Conservation (phyloP, 1,284 basidiomycete genomes). For the Cutaneotrichosporon sp. region DNA sequence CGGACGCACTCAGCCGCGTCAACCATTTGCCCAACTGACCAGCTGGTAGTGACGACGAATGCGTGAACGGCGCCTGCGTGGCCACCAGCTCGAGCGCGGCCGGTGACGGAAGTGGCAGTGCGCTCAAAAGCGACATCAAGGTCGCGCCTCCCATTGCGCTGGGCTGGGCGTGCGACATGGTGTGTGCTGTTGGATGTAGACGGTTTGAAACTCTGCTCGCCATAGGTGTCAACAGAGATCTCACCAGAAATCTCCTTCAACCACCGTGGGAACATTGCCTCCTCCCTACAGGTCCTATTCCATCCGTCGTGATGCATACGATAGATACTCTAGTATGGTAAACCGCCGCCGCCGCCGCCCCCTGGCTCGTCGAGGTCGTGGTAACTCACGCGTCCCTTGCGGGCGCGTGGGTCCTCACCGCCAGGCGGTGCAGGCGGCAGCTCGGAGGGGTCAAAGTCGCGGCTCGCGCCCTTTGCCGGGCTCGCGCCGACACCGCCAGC, state of each 20-base stretch:
- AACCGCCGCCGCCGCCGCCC: constrained; percentile 36
- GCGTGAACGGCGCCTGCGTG: constrained; percentile 26
- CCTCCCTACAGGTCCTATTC: background rate
- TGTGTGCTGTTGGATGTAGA: background rate
- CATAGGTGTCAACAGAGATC: no score
- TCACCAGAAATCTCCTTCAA: background rate
- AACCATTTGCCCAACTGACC: constrained; percentile 30
- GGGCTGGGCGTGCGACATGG: background rate
- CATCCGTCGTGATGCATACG: background rate
- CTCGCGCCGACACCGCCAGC: constrained; percentile 2
- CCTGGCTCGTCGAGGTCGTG: constrained; percentile 43
- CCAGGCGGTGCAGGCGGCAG: constrained; percentile 30
- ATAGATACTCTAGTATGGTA: constrained; percentile 35
- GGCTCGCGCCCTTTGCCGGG: constrained; percentile 8
- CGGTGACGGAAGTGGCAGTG: constrained; percentile 31
- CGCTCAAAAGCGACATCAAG: constrained; percentile 22
- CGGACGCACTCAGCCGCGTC: constrained; percentile 31
- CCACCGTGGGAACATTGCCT: background rate
- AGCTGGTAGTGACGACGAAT: constrained; percentile 28
- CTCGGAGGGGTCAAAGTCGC: constrained; percentile 14
- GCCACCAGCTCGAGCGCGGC: constrained; percentile 27
- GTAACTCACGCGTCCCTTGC: constrained; percentile 42
- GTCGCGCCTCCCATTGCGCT: background rate
- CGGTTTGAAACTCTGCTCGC: no score
- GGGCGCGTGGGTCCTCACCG: constrained; percentile 44